Conservation (phyloP, 805 yeast species). For the Zygoascus tannicola region DNA sequence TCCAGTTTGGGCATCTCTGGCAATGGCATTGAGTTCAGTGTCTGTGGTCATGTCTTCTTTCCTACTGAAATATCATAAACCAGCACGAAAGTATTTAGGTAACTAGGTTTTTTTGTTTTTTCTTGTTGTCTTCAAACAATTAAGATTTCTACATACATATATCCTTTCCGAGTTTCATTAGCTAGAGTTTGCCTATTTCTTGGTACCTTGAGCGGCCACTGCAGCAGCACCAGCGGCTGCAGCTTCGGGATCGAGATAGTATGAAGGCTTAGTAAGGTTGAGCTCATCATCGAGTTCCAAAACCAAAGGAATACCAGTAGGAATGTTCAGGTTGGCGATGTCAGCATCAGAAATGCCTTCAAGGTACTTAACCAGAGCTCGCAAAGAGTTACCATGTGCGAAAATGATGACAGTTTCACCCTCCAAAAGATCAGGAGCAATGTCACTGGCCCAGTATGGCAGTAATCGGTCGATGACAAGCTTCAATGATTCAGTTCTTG, state of each 20-base stretch:
- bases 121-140: too few relatives aligned
- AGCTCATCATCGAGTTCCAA: slow-evolving; percentile 84
- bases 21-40: slow-evolving; percentile 90
- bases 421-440: slow-evolving; percentile 69
- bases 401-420: slow-evolving; percentile 90
- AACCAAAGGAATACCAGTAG: slow-evolving; percentile 97
- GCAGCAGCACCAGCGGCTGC: slow-evolving; percentile 99
- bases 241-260: slow-evolving; percentile 98
- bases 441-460: slow-evolving; percentile 94
- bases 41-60: slow-evolving; percentile 81
- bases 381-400: slow-evolving; percentile 97
- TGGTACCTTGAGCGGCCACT: slow-evolving; percentile 84
- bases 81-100: slow-evolving; percentile 10
- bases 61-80: slow-evolving; percentile 45
- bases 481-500: slow-evolving; percentile 89
- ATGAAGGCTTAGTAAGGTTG: slow-evolving; percentile 85
- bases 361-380: slow-evolving; percentile 93
- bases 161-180: not conserved
- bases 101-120: too few relatives aligned
- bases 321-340: slow-evolving; percentile 90
- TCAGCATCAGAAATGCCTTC: slow-evolving; percentile 87
- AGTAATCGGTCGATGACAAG: slow-evolving; percentile 92
- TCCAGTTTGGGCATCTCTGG: slow-evolving; percentile 82
- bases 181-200: slow-evolving; percentile 3
- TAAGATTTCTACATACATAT: not conserved